Percentiles rank a stretch among this genome's conserved stretches.
These are phyloP conservation scores for Tricholoma furcatifolium DNA, from an alignment of 768 basidiomycete genomes.

Conservation along the genomic window DNA sequence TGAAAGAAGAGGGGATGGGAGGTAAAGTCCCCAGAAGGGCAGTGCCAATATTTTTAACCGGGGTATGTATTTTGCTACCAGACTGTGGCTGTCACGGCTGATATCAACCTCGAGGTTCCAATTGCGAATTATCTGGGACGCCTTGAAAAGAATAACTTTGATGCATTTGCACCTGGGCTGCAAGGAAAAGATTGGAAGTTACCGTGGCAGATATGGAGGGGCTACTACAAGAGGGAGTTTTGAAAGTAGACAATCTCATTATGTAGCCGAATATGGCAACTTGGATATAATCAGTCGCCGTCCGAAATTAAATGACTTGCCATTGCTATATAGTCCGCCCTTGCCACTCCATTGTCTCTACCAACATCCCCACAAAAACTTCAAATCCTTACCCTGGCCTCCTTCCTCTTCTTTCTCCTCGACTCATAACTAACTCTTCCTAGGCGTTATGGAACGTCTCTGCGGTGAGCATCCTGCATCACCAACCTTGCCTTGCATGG, in stretches of 20 bases:
- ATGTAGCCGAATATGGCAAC: slow-evolving; percentile 17
- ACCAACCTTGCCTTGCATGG: slow-evolving; percentile 1
- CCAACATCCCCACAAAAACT: neutral
- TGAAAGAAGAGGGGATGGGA: slow-evolving; percentile 47
- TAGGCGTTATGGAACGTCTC: slow-evolving; percentile 56
- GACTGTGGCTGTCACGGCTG: slow-evolving; percentile 12
- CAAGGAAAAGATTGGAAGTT: slow-evolving; percentile 74
- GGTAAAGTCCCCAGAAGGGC: slow-evolving; percentile 54
- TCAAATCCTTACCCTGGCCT: neutral
- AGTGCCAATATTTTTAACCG: slow-evolving; percentile 71
- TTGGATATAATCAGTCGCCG: slow-evolving; percentile 45
- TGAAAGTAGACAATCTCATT: slow-evolving; percentile 22
- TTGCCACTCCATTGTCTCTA: slow-evolving; percentile 23
- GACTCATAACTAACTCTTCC: slow-evolving; percentile 6
- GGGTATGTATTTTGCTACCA: slow-evolving; percentile 46
- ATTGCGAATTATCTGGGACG: slow-evolving; percentile 59
- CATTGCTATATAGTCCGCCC: neutral
- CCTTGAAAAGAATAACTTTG: slow-evolving; percentile 69
- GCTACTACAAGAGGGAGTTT: slow-evolving; percentile 39
- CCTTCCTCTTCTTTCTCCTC: slow-evolving; percentile 7
- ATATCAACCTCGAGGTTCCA: slow-evolving; percentile 52
- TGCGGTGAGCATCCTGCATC: slow-evolving; percentile 53
- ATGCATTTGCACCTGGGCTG: slow-evolving; percentile 64
- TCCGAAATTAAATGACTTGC: slow-evolving; percentile 34
- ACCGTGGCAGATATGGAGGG: slow-evolving; percentile 64